phyloP scores from a whole-genome alignment of 2,329 filamentous ascomycete species.

The Juglanconis oblonga region DNA sequence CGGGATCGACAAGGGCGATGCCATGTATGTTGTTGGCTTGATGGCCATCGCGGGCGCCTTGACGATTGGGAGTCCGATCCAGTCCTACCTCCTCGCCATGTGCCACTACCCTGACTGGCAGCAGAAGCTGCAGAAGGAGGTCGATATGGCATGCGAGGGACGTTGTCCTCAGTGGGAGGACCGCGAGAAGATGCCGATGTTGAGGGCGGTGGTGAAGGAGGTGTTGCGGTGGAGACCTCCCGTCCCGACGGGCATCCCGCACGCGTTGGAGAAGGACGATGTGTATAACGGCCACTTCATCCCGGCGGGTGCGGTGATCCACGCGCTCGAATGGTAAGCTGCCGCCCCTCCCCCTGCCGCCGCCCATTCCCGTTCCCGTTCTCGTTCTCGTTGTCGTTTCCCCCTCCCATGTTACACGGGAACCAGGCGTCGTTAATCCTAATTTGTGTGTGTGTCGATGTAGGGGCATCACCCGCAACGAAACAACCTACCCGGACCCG shows the following conservation, averaged over 20 bases:
- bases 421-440: too few relatives aligned
- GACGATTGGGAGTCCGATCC: constrained; percentile 42
- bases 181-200: constrained; percentile 40
- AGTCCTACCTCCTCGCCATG: constrained; percentile 38
- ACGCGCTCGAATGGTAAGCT: constrained; percentile 49
- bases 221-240: constrained; percentile 52
- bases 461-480: constrained; percentile 45
- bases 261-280: constrained; percentile 49
- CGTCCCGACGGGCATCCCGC: constrained; percentile 52
- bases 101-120: constrained; percentile 31
- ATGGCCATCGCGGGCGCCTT: constrained; percentile 46
- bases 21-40: constrained; percentile 42
- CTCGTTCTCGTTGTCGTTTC: too few relatives aligned
- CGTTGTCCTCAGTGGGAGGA: constrained; percentile 46
- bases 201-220: constrained; percentile 50
- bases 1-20: constrained; percentile 31
- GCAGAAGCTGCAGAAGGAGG: constrained; percentile 40
- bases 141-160: constrained; percentile 41
- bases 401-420: too few relatives aligned
- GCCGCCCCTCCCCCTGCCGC: too few relatives aligned
- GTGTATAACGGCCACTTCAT: constrained; percentile 52
- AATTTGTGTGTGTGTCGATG: too few relatives aligned
- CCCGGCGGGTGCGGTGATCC: constrained; percentile 47
- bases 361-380: too few relatives aligned
- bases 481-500: constrained; percentile 34